A percentile compares a stretch with the other conserved stretches of the same genome.
These are phyloP conservation scores for Cryphonectria japonica DNA, from an alignment of 2,329 filamentous ascomycete genomes.

Conservation along the genomic window DNA sequence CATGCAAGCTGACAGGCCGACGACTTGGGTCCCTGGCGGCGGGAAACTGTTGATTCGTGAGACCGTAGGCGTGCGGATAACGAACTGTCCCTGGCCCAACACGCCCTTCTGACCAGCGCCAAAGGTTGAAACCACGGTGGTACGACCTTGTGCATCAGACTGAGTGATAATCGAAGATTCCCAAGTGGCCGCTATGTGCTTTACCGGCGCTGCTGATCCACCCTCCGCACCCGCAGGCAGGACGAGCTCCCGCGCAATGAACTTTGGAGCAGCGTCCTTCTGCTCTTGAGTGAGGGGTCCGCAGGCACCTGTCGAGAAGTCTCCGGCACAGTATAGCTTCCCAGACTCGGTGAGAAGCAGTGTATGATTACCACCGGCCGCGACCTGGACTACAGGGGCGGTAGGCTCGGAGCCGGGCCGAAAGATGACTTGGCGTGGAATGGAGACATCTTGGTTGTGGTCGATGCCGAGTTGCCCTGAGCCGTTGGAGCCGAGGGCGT, in stretches of 20 bases:
- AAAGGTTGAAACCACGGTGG: conserved; percentile 61
- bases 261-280: neutral
- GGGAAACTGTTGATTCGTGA: conserved; percentile 64
- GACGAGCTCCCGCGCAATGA: conserved; percentile 9
- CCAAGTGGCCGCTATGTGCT: conserved; percentile 74
- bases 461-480: conserved; percentile 75
- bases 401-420: conserved; percentile 43
- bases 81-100: conserved; percentile 64
- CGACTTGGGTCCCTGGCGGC: conserved; percentile 59
- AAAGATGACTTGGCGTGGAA: conserved; percentile 67
- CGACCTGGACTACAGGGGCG: conserved; percentile 44
- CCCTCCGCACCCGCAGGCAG: neutral
- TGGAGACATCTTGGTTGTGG: conserved; percentile 71
- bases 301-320: conserved; percentile 58
- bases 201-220: conserved; percentile 34
- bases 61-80: conserved; percentile 53
- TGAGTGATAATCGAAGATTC: conserved; percentile 68
- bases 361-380: conserved; percentile 85
- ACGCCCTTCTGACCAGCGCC: conserved; percentile 74
- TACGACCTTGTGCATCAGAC: conserved; percentile 47
- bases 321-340: conserved; percentile 67
- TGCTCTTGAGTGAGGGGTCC: conserved; percentile 43
- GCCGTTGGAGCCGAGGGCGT: conserved; percentile 76
- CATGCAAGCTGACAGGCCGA: conserved; percentile 73
- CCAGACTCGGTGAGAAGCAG: conserved; percentile 68